Conservation (phyloP, 345 rosid genomes). For the Eutrema heterophyllum region DNA sequence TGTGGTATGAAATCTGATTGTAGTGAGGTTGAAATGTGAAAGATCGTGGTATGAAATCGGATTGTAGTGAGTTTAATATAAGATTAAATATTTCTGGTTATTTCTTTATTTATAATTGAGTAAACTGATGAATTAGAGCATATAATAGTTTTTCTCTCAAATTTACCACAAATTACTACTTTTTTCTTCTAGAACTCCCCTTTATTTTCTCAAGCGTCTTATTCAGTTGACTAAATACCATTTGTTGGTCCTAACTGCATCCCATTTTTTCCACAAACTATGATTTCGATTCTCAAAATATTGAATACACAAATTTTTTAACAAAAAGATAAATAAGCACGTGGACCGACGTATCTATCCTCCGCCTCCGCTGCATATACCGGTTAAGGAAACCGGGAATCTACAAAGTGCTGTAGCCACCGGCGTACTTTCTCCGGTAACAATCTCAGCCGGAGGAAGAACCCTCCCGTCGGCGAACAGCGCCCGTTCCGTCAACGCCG, state of each 20-base stretch:
- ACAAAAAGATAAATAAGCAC: neutral
- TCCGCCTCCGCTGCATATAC: constrained; percentile 65
- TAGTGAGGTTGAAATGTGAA: too few relatives aligned
- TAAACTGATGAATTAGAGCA: too few relatives aligned
- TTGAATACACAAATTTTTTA: neutral
- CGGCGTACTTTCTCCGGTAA: constrained; percentile 37
- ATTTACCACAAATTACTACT: too few relatives aligned
- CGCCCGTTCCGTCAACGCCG: constrained; percentile 39
- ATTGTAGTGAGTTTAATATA: neutral
- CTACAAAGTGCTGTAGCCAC: constrained; percentile 45
- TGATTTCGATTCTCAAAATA: neutral
- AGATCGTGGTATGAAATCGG: neutral
- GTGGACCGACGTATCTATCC: constrained; percentile 18
- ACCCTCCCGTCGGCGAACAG: constrained; percentile 84
- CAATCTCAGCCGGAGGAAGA: constrained; percentile 50
- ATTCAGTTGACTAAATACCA: too few relatives aligned
- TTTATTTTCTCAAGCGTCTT: too few relatives aligned
- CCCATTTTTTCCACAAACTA: neutral
- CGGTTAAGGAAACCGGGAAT: constrained; percentile 67
- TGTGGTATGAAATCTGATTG: too few relatives aligned
- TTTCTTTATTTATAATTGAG: too few relatives aligned
- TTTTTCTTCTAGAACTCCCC: too few relatives aligned
- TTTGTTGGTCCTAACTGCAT: constrained; percentile 4
- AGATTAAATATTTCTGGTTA: too few relatives aligned
- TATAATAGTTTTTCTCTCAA: too few relatives aligned